phyloP scores from a whole-genome alignment of 2,329 filamentous ascomycete genomes.

The Venturia effusa region DNA sequence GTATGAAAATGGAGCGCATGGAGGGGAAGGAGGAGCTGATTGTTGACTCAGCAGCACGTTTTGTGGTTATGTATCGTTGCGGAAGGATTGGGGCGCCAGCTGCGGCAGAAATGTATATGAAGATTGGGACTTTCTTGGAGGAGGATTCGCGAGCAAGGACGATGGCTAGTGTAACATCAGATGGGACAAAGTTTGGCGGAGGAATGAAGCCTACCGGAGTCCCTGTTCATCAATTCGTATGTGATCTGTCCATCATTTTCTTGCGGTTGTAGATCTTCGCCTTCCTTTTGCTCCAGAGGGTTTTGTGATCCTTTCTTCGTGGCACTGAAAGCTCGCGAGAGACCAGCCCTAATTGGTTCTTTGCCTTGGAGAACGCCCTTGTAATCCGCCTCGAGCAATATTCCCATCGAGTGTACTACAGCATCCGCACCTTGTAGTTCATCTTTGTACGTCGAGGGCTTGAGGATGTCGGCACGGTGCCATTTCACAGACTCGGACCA shows the following conservation, averaged over 20 bases:
- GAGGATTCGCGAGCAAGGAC: constrained; percentile 69
- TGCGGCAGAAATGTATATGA: constrained; percentile 82
- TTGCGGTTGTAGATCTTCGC: constrained; percentile 47
- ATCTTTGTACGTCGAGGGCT: constrained; percentile 66
- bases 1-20: constrained; percentile 71
- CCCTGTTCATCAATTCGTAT: constrained; percentile 96
- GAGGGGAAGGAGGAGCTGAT: constrained; percentile 62
- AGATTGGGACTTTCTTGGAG: constrained; percentile 52
- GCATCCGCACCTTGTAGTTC: constrained; percentile 68
- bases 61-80: constrained; percentile 76
- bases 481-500: constrained; percentile 80
- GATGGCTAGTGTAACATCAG: constrained; percentile 47
- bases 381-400: constrained; percentile 94
- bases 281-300: constrained; percentile 52
- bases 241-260: constrained; percentile 69
- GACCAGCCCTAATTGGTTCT: constrained; percentile 68
- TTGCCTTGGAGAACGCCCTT: constrained; percentile 79
- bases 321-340: constrained; percentile 67
- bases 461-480: constrained; percentile 80
- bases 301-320: constrained; percentile 53
- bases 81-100: constrained; percentile 79
- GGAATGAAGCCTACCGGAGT: constrained; percentile 43
- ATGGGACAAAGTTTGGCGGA: not conserved
- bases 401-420: constrained; percentile 92
- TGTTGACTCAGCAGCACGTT: constrained; percentile 75